Base-by-base conservation (phyloP, 441 rosid species). In the Aleurites moluccanus region DNA sequence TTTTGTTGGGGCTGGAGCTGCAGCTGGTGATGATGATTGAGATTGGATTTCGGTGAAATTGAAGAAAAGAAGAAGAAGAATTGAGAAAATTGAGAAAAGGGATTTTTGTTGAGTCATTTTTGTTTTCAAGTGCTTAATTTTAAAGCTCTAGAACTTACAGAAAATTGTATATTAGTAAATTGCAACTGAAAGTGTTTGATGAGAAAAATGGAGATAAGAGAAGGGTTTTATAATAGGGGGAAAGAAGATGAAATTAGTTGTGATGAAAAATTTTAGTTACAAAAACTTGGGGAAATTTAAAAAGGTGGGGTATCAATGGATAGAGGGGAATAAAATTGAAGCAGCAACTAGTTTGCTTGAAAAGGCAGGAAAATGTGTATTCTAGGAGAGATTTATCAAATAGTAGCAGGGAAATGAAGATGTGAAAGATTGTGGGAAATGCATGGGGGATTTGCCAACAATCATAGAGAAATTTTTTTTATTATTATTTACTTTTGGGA, bases 291-390 rank as follows among this genome's bases (percentile, higher is more conserved):
- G 2, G 15, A 52, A 18, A 78, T 80, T 62, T 65, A 75, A 70
- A 83, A 77, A 75, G 83, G 83, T 79, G 75, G 82, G 53, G 50
- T 4, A 66, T 66, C 69, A 44, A 66, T 38, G 21, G n/a, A 38
- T 11, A 4, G 28, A 64, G 33, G 25, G 62, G 25, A 23, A 57
- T 60, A 27, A 28, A 60, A 28, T 21, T 53, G 42, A 62, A 15
- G 57, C 57, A 67, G 44, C 44, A 47, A 28, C 56, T 77, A 75
- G 81, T 70, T 89, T 87, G 91, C 92, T 85, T 86, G 71, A 16
- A 82, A 79, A 74, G 35, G 72, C 82, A 83, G 95, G 69, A 80
- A 82, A 80, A 79, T 70, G 50, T 74, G 7, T 11, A 80, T 56
- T 77, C 33, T 11, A 1, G 2, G 21, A 18, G 65, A 38, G 77